Evolutionary conservation across 1,139 yeast genomes (phyloP), one percentile per base, ranked within the genome.

Genomic region (Yamadazyma siamensis): DNA sequence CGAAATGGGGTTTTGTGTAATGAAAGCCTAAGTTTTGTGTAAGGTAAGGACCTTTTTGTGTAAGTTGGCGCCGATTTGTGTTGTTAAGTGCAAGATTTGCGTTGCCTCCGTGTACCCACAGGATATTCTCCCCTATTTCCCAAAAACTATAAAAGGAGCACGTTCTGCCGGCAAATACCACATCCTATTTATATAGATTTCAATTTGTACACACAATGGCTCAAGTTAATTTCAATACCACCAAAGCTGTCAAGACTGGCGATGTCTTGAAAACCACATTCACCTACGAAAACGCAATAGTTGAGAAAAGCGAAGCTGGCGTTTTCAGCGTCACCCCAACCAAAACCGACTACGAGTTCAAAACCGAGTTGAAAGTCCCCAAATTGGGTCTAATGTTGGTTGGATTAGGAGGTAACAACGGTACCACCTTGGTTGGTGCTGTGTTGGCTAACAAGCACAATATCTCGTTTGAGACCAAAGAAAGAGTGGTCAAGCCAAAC

Each of bases 341-440:
- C 38, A 57, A 73, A 36, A 71, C 71, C 43, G 84, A 86, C 43
- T 86, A 87, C 56, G 83, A 87, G 53, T 89, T 89, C 72, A 85
- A 86, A 61, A 80, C 86, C 32, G 94, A 87, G 50, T 71, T 86
- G 56, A 74, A 71, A 42, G 80, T 82, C 34, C 95, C 96, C 46
- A 87, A 82, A 63, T 76, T 88, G 33, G 97, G 96, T 54, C 69
- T 89, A 42, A 65, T 89, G 77, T 73, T 89, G 45, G 96, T 89
- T 32, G 97, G 97, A 47, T 73, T 88, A 47, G 97, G 96, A 50
- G 97, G 97, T 64, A 89, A 89, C 71, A 89, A 89, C 55, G 97
- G 97, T 61, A 75, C 96, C 40, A 89, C 97, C 15, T 71, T 89
- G 49, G 76, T 88, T 38, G 88, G 94, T 31, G 82, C 96, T 13